A percentile compares a stretch with the other conserved stretches of the same genome.
Evolutionary conservation across 805 yeast species (phyloP).

Genomic region (Starmerella floris): DNA sequence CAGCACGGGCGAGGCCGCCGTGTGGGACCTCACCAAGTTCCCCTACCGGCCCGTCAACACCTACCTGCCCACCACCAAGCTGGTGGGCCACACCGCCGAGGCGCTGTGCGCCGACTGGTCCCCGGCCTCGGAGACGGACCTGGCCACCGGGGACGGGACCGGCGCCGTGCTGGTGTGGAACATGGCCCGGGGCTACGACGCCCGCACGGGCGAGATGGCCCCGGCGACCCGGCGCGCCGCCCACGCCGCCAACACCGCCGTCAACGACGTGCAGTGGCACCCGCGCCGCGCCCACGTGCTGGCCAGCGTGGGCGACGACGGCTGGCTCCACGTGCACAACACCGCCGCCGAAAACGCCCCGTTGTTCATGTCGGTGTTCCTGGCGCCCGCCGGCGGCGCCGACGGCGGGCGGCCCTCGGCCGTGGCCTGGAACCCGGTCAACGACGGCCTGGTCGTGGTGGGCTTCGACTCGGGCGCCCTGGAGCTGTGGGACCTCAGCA

Average conservation of each 20-base stretch:
- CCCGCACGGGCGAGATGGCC: constrained; percentile 20
- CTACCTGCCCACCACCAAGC: constrained; percentile 40
- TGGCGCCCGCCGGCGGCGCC: neutral
- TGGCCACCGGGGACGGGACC: constrained; percentile 45
- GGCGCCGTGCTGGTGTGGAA: constrained; percentile 61
- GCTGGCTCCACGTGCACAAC: constrained; percentile 11
- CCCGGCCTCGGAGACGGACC: constrained; percentile 44
- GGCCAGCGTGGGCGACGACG: constrained; percentile 54
- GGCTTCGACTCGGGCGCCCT: constrained; percentile 51
- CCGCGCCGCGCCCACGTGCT: constrained; percentile 48
- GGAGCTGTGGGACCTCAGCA: constrained; percentile 54
- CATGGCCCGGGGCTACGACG: constrained; percentile 32
- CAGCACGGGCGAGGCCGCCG: constrained; percentile 47
- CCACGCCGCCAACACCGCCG: constrained; percentile 35
- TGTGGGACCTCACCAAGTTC: constrained; percentile 79
- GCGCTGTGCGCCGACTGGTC: constrained; percentile 67
- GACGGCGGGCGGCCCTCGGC: constrained; percentile 35
- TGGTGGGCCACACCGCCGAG: constrained; percentile 34
- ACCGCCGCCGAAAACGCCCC: neutral
- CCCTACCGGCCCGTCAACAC: constrained; percentile 32
- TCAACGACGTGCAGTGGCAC: constrained; percentile 64
- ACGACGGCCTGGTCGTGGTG: constrained; percentile 46
- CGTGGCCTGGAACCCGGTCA: constrained; percentile 45
- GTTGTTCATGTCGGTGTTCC: neutral
- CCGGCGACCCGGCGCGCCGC: constrained; percentile 16